phyloP scores from a whole-genome alignment of 1,139 yeast genomes.

The Eremothecium cymbalariae region DNA sequence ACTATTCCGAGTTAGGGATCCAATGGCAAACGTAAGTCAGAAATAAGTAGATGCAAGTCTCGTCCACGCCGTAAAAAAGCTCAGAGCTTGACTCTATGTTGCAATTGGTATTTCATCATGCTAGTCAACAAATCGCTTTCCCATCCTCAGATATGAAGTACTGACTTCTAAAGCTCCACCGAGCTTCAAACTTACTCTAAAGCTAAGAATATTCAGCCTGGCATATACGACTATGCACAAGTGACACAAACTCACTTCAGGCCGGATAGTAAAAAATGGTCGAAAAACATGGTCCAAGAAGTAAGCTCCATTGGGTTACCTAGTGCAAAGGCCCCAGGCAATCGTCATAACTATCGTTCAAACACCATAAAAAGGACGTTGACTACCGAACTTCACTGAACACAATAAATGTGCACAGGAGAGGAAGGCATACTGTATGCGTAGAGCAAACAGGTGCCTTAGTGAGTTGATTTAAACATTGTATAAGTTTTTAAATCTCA shows the following conservation, averaged over 20 bases:
- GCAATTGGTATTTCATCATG: slow-evolving; percentile 71
- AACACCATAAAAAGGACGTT: slow-evolving; percentile 40
- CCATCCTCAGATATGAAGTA: slow-evolving; percentile 7
- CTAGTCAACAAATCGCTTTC: slow-evolving; percentile 15
- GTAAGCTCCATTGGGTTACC: slow-evolving; percentile 92
- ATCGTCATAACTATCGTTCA: slow-evolving; percentile 80
- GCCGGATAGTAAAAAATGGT: slow-evolving; percentile 33
- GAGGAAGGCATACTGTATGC: slow-evolving; percentile 1
- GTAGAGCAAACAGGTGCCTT: slow-evolving; percentile 10
- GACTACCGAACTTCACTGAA: slow-evolving; percentile 47
- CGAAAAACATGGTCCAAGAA: slow-evolving; percentile 50
- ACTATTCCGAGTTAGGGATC: background rate
- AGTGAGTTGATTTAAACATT: slow-evolving; percentile 33
- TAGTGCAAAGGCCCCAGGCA: slow-evolving; percentile 32
- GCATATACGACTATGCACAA: slow-evolving; percentile 65
- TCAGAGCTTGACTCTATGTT: slow-evolving; percentile 96
- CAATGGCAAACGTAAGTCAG: slow-evolving; percentile 3
- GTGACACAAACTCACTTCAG: slow-evolving; percentile 19
- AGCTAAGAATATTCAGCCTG: slow-evolving; percentile 42
- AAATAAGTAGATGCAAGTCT: slow-evolving; percentile 37
- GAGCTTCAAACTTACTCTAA: slow-evolving; percentile 5
- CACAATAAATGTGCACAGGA: slow-evolving; percentile 4
- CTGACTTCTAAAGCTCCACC: slow-evolving; percentile 16
- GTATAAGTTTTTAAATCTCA: slow-evolving; percentile 34
- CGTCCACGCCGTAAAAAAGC: slow-evolving; percentile 39